Conservation (phyloP, 2,329 filamentous ascomycete species). For the Boeremia lycopersici region DNA sequence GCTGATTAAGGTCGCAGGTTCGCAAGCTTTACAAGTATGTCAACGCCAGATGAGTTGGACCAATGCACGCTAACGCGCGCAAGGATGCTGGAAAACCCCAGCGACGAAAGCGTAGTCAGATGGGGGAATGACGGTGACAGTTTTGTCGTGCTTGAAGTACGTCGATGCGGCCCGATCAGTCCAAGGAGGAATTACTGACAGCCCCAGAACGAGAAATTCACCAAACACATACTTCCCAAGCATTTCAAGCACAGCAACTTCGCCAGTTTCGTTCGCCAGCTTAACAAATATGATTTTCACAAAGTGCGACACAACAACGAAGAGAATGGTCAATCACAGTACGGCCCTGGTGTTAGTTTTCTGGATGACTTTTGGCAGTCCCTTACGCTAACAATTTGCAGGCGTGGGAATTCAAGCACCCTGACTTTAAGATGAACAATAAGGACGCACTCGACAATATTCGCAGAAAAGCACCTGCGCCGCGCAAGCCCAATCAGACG, state of each 20-base stretch:
- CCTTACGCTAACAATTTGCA: constrained; percentile 46
- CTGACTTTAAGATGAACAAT: constrained; percentile 92
- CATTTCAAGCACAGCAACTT: constrained; percentile 99
- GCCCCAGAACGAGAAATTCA: constrained; percentile 92
- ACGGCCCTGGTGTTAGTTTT: constrained; percentile 72
- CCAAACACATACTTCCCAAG: constrained; percentile 93
- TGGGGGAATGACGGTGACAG: constrained; percentile 96
- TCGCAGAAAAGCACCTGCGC: constrained; percentile 89
- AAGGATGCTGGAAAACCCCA: constrained; percentile 95
- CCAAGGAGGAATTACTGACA: constrained; percentile 20
- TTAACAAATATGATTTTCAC: constrained; percentile 99
- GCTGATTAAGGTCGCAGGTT: constrained; percentile 65
- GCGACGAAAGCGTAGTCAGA: constrained; percentile 88
- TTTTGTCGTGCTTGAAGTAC: constrained; percentile 95
- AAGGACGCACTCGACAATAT: constrained; percentile 98
- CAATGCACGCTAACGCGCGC: constrained; percentile 33
- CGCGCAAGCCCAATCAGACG: constrained; percentile 68
- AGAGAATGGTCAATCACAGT: constrained; percentile 79
- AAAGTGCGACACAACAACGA: constrained; percentile 94
- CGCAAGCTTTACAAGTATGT: constrained; percentile 97
- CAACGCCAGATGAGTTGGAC: not conserved
- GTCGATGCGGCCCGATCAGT: constrained; percentile 16
- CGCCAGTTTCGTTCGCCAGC: constrained; percentile 91
- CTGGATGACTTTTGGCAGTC: not conserved
- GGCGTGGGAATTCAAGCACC: constrained; percentile 97